Base-by-base conservation (phyloP, 805 yeast genomes). In the Zygosaccharomyces kombuchaensis region DNA sequence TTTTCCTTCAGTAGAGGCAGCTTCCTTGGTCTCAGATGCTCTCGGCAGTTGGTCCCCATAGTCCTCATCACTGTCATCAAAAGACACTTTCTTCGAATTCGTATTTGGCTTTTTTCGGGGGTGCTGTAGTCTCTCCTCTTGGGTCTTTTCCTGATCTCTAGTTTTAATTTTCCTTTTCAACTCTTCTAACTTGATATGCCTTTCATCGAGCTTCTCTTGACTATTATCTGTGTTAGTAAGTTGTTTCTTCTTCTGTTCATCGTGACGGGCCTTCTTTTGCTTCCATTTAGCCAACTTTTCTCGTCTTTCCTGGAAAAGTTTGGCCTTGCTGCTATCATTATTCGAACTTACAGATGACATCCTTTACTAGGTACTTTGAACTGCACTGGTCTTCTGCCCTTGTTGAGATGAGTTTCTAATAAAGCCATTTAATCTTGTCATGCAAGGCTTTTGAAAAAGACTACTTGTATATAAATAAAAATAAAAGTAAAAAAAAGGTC, bases 221-320 rank as follows among this genome's bases (percentile, higher is more conserved):
- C 37, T 44, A 19, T 35, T 36, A 21, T 41, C 35, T 25, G 40
- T 34, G 45, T 43, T 45, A 41, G 37, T 39, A 34, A 17, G 46
- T 34, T 48, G 45, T 25, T 45, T 46, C 40, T 49, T 54, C 48
- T 56, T 56, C 44, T 48, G 53, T 34, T 56, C 55, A 26, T 56
- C 61, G 34, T 59, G 57, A 42, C 67, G 67, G 32, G 70, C 71
- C 57, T 78, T 78, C 62, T 77, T 77, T 53, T 67, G 69, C 55
- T 77, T 80, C 87, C 87, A 83, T 36, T 74, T 74, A 5, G 77
- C 78, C 40, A 81, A 57, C 53, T 73, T 75, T 49, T 77, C 80
- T 49, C 75, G 75, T 43, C 87, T 56, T 47, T 55, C 70, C 43
- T 63, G 62, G 44, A 64, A 58, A 26, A 61, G 58, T 46, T 65